Evolutionary conservation across 2,329 filamentous ascomycete species (phyloP), one percentile per base, ranked within the genome.

Genomic region (Fusarium sublunatum): DNA sequence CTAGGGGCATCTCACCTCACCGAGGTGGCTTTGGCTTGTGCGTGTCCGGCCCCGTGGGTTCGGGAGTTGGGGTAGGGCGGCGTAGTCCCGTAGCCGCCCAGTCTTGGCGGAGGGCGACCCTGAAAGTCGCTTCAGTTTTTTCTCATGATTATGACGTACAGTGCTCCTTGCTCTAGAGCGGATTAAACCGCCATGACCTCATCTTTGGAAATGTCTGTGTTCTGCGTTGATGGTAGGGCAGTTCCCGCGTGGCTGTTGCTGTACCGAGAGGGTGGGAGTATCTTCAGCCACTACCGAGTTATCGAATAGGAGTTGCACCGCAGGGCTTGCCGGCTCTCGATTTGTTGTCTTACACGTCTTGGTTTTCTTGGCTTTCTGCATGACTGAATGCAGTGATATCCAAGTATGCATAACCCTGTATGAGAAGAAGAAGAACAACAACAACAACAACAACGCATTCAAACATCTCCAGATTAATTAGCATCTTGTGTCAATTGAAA

Each of bases 61-160:
- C 59, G 67, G 66, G 53, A 65, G 61, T 32, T 57, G 58, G 46
- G 51, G 52, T 31, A 45, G 26, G 58, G 44, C 53, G 58, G 40
- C 52, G 51, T 49, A 46, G 61, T 61, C 55, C 65, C 67, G 64
- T 64, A 61, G 58, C 64, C 54, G 58, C 66, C 57, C 64, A 69
- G 61, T 59, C 66, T 69, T 69, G 67, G 67, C 67, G 47, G 39
- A 65, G 47, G 44, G 40, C 51, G 61, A 65, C 61, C 61, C 61
- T 65, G 57, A 58, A 65, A 65, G 43, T 65, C 29, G 51, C 59
- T 41, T 53, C 35, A 34, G 19, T 19, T 25, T 40, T 42, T 54
- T 10, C 29, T 39, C 28, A 36, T 25, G 41, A 15, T 29, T 53
- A 54, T 55, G 36, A 53, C 51, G 45, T 51, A 46, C 25, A 8